Evolutionary conservation across 805 yeast genomes (phyloP), one percentile per base, ranked within the genome.

Genomic region (Kuraishia ogatae): DNA sequence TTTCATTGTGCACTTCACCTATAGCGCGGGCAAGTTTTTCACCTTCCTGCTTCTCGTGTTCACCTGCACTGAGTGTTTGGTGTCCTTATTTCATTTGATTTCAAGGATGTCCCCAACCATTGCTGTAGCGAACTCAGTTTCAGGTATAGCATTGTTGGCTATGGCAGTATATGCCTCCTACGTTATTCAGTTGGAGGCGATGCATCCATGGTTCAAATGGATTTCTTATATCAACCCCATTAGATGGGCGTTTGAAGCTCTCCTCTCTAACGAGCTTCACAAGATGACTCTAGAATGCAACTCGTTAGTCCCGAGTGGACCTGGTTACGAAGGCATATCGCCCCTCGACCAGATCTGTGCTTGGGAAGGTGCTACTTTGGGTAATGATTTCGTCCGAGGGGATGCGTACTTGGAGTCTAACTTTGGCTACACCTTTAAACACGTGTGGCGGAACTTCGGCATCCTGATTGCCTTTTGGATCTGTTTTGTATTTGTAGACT

Each of bases 201-300:
- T 79, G 82, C 79, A 80, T 62, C 84, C 83, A 61, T 82, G 87
- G 87, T 78, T 80, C 56, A 77, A 81, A 65, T 79, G 84, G 83
- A 71, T 74, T 61, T 74, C 78, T 52, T 79, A 75, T 63, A 56
- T 76, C 53, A 76, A 79, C 60, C 83, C 84, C 7, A 58, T 79
- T 49, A 63, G 74, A 13, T 79, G 78, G 57, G 75, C 73, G 11
- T 79, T 74, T 58, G 89, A 83, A 64, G 64, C 81, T 17, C 70
- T 83, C 63, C 74, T 84, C 73, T 71, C 79, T 7, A 78, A 78
- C 57, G 87, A 84, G 67, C 83, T 83, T 65, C 74, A 75, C 58
- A 78, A 77, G 48, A 72, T 82, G 57, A 69, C 73, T 50, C 81
- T 82, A 75, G 61, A 67, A 28, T 84, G 89, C 70, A 61, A 77